Conservation (phyloP, 2,329 filamentous ascomycete genomes). For the Fusarium sp. region DNA sequence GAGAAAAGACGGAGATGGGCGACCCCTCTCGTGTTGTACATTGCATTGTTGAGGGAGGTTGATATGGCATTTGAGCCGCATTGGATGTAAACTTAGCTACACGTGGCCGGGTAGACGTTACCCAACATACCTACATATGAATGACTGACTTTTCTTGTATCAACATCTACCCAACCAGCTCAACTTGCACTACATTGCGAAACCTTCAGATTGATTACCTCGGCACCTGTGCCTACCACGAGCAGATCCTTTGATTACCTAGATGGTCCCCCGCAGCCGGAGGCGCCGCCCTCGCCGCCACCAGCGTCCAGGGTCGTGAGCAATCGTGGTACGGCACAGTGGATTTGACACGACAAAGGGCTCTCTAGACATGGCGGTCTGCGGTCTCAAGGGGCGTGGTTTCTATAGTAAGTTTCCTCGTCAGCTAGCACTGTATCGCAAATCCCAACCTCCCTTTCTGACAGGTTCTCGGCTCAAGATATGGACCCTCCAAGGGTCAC, state of each 20-base stretch:
- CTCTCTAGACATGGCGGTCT: constrained; percentile 31
- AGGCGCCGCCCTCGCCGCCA: constrained; percentile 21
- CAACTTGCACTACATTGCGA: background rate
- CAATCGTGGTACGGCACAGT: constrained; percentile 1
- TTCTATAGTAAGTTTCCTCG: constrained; percentile 22
- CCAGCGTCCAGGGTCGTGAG: constrained; percentile 21
- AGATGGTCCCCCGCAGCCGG: constrained; percentile 13
- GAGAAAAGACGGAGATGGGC: constrained; percentile 6
- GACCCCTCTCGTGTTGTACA: background rate
- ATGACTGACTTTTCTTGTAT: constrained; percentile 15
- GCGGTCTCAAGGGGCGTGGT: constrained; percentile 8
- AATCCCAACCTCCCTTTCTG: constrained; percentile 11
- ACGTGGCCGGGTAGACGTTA: constrained; percentile 7
- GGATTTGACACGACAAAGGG: background rate
- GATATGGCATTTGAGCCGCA: constrained; percentile 22
- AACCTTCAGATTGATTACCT: constrained; percentile 3
- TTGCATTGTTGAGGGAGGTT: background rate
- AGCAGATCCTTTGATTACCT: background rate
- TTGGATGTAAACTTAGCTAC: constrained; percentile 28
- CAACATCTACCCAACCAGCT: constrained; percentile 5
- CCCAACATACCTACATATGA: constrained; percentile 4
- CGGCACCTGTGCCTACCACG: constrained; percentile 6
- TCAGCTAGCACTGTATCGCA: constrained; percentile 38
- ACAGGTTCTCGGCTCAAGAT: constrained; percentile 24
- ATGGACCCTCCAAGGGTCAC: constrained; percentile 28